Evolutionary conservation across 306 rosid species (phyloP), one percentile per base, ranked within the genome.

Genomic region (Myrica gale): DNA sequence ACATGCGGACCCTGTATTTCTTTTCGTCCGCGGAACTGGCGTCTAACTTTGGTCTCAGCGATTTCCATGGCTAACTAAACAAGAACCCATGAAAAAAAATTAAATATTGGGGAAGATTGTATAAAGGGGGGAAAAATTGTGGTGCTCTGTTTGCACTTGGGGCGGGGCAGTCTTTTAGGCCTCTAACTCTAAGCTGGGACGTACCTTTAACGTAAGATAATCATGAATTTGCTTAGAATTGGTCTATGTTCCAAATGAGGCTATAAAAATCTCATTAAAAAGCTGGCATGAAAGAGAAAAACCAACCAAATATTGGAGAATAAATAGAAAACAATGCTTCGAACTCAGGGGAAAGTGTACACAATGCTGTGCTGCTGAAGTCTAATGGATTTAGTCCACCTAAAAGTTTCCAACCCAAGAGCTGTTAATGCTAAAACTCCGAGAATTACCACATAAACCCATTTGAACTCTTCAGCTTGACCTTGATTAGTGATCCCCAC

Each of bases 371-470:
- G 54, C 21, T 16, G 78, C 0, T 51, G 71, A 76, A 72, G 45
- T 16, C 50, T 56, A 65, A 45, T 65, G 52, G 66, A 44, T 68
- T 74, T 78, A 20, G 54, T 45, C 78, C 88, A 84, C 60, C 58
- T 82, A 47, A 56, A 50, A 62, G 84, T 71, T 67, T 90, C 95
- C 68, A 90, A 37, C 1, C 58, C 65, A 9, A 80, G 15, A 69
- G 78, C 83, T 61, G 51, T 26, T 42, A 84, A 23, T 11, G 55
- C 78, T 46, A 90, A 80, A 66, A 48, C 67, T 23, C 72, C 84
- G 21, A 88, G 83, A 32, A 90, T 42, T 54, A 67, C 85, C 10
- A 76, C 84, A 67, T 85, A 86, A 68, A 26, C 47, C 88, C 88
- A 82, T 62, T 73, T 78, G 89, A 84, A 90, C 5, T 72, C 77